Evolutionary conservation across 768 basidiomycete genomes (phyloP).

Genomic region (Tylopilus felleus): DNA sequence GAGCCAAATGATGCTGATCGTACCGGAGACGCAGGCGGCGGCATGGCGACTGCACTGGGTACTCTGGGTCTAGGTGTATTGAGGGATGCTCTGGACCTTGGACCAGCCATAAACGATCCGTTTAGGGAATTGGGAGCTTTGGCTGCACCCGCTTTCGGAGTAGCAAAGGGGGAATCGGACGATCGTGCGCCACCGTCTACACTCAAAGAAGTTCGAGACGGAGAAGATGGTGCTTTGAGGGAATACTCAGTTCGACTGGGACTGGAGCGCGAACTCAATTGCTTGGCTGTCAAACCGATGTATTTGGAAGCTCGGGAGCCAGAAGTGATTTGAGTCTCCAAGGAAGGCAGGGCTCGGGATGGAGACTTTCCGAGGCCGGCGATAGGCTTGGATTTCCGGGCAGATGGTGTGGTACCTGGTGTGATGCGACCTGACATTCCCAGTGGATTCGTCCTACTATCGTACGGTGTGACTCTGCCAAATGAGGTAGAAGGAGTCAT

Average conservation of each 20-base stretch:
- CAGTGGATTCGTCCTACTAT: constrained; percentile 26
- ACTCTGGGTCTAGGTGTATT: constrained; percentile 61
- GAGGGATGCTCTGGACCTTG: constrained; percentile 34
- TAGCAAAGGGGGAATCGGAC: constrained; percentile 57
- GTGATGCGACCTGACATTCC: constrained; percentile 47
- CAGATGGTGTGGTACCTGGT: constrained; percentile 35
- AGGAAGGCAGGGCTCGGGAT: constrained; percentile 21
- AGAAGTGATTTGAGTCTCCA: constrained; percentile 56
- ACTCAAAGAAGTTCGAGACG: constrained; percentile 37
- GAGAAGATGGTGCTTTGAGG: constrained; percentile 33
- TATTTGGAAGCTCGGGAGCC: constrained; percentile 87
- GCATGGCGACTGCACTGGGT: constrained; percentile 77
- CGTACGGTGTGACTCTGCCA: constrained; percentile 41
- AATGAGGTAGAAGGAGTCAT: constrained; percentile 53
- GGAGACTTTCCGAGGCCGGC: constrained; percentile 34
- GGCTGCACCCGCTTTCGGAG: constrained; percentile 55
- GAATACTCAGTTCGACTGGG: constrained; percentile 17
- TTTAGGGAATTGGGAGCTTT: constrained; percentile 18
- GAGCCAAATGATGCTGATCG: constrained; percentile 32
- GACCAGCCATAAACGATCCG: constrained; percentile 15
- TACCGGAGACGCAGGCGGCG: constrained; percentile 68
- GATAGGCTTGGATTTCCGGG: constrained; percentile 31
- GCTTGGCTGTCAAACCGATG: constrained; percentile 78
- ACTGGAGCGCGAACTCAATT: constrained; percentile 51
- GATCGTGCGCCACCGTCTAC: constrained; percentile 37